Evolutionary conservation across 768 basidiomycete species (phyloP), one percentile per base, ranked within the genome.

Genomic region (Solioccasus polychromus): DNA sequence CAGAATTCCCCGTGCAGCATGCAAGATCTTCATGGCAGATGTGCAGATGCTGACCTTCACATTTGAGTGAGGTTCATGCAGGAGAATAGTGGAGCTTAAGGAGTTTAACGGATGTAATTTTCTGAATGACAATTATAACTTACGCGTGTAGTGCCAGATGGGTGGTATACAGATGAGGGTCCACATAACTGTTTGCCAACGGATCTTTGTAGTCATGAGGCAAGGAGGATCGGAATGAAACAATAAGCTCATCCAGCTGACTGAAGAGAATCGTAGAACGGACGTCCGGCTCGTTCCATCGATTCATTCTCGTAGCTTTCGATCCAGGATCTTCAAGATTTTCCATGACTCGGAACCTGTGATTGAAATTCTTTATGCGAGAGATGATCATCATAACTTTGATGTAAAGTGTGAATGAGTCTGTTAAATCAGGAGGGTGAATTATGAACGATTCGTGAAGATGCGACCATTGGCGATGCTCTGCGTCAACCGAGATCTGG

Each of bases 61-160:
- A 47, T 79, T 76, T 15, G 86, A 85, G 56, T 88, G 85, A 3
- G 85, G 84, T 51, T 90, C 88, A 54, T 89, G 88, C 32, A 90
- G 66, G 17, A 88, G 69, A 41, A 90, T 83, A 12, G 69, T 78
- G 6, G 83, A 77, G 11, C 88, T 90, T 52, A 25, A 54, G 23
- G 22, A 28, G 12, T 38, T 20, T 36, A 37, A 15, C 36, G 68
- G 51, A 63, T 75, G 68, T 10, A 70, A 68, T 67, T 72, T 2
- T 69, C 64, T 47, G 45, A 44, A 17, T 54, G 39, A 28, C 18
- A 6, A 43, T 28, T 15, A 23, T 8, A 11, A 62, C 68, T 29
- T 48, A 69, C 70, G 63, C 59, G 44, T 69, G 61, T 10, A 59
- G 54, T 11, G 65, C 55, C 17, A 67, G 39, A 39, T 62, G 57